phyloP scores from a whole-genome alignment of 345 rosid species.

The Cardamine occulta region DNA sequence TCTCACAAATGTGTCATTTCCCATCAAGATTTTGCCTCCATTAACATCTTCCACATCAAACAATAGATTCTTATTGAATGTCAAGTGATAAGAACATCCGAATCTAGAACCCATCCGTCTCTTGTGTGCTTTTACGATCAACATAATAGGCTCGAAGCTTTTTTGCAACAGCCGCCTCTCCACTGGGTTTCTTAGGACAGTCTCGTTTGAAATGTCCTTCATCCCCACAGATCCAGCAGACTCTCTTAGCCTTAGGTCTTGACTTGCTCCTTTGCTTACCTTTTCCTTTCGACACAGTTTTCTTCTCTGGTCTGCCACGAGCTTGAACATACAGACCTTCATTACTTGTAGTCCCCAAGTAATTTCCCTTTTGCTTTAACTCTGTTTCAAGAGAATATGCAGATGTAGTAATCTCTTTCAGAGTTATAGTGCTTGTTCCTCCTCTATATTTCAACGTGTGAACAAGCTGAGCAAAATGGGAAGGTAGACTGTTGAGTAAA shows the following conservation, averaged over 20 bases:
- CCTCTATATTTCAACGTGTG: background rate
- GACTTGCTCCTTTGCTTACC: too few relatives aligned
- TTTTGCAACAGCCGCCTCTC: too few relatives aligned
- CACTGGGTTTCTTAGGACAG: background rate
- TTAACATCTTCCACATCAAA: background rate
- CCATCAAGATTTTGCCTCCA: background rate
- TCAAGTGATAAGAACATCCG: constrained; percentile 7
- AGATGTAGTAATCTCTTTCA: background rate
- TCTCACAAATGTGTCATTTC: background rate
- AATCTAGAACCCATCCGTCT: background rate
- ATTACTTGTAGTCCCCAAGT: too few relatives aligned
- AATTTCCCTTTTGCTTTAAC: too few relatives aligned
- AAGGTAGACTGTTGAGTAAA: background rate
- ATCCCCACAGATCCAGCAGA: background rate
- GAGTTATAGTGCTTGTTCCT: background rate
- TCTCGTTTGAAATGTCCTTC: background rate
- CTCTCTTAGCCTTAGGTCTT: background rate
- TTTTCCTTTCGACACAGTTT: too few relatives aligned
- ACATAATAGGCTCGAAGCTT: background rate
- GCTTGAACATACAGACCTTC: too few relatives aligned
- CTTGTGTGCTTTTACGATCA: background rate
- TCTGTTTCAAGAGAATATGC: too few relatives aligned
- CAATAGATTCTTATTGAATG: background rate
- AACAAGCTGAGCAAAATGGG: background rate
- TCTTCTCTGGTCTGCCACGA: too few relatives aligned